phyloP scores from a whole-genome alignment of 2,329 filamentous ascomycete species.

The Chaetomium globosum region DNA sequence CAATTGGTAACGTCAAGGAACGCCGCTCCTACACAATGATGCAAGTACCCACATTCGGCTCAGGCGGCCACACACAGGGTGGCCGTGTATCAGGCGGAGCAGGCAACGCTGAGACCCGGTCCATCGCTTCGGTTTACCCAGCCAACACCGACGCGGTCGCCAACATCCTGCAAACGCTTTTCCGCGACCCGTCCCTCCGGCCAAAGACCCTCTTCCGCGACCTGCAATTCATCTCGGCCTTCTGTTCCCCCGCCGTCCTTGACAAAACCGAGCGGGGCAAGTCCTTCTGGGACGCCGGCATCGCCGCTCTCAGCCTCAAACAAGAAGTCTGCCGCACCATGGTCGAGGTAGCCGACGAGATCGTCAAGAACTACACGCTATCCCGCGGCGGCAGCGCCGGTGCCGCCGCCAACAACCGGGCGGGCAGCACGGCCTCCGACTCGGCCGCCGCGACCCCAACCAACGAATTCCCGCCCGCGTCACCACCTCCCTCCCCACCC shows the following conservation, averaged over 20 bases:
- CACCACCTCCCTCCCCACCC: constrained; percentile 43
- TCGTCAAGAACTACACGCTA: constrained; percentile 64
- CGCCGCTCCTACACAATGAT: constrained; percentile 62
- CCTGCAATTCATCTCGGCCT: constrained; percentile 72
- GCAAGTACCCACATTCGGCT: constrained; percentile 40
- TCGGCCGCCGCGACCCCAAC: constrained; percentile 14
- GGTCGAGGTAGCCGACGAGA: constrained; percentile 64
- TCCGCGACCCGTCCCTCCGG: constrained; percentile 68
- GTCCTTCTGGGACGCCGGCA: constrained; percentile 86
- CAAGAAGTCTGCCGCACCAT: constrained; percentile 81
- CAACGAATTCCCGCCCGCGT: constrained; percentile 1
- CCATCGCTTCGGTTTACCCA: constrained; percentile 53
- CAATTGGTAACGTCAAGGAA: constrained; percentile 70
- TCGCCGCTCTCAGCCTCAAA: constrained; percentile 86
- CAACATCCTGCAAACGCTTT: constrained; percentile 66
- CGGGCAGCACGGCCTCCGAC: constrained; percentile 27
- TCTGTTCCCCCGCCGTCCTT: constrained; percentile 62
- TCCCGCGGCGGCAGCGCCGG: constrained; percentile 49
- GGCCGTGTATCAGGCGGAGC: constrained; percentile 43
- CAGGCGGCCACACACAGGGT: constrained; percentile 28
- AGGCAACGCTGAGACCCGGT: constrained; percentile 54
- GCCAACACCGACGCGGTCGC: constrained; percentile 67
- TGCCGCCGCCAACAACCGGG: constrained; percentile 14
- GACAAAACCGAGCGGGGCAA: constrained; percentile 68
- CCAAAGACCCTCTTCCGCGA: constrained; percentile 81